Evolutionary conservation across 1,284 basidiomycete genomes (phyloP).

Genomic region (Tranzscheliella williamsii): DNA sequence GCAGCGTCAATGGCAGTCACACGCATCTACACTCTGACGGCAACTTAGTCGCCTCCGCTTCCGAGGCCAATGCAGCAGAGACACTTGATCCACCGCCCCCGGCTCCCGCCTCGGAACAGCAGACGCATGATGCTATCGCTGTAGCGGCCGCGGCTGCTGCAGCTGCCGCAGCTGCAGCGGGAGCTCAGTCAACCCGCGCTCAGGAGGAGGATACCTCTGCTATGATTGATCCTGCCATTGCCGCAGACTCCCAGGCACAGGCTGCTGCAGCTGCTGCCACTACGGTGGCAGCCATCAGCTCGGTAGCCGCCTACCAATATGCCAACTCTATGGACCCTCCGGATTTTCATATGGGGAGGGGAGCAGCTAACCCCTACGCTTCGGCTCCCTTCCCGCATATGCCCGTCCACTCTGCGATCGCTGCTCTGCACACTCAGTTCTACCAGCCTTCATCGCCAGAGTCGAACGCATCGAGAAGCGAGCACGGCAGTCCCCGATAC

Average conservation of each 20-base stretch:
- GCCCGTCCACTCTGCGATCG: slow-evolving; percentile 43
- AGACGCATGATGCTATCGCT: slow-evolving; percentile 28
- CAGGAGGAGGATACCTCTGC: slow-evolving; percentile 24
- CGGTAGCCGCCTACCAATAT: slow-evolving; percentile 36
- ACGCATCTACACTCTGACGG: slow-evolving; percentile 9
- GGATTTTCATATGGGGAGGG: slow-evolving; percentile 48
- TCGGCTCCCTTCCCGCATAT: slow-evolving; percentile 39
- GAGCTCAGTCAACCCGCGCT: background rate
- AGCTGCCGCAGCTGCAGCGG: slow-evolving; percentile 20
- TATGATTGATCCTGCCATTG: slow-evolving; percentile 41
- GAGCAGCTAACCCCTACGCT: slow-evolving; percentile 45
- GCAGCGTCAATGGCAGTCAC: slow-evolving; percentile 7
- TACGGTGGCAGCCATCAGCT: slow-evolving; percentile 39
- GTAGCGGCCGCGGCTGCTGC: slow-evolving; percentile 26
- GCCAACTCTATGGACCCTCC: slow-evolving; percentile 38
- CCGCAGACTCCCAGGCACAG: slow-evolving; percentile 37
- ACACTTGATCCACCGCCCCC: slow-evolving; percentile 28
- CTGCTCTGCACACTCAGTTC: slow-evolving; percentile 36
- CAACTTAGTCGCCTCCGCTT: background rate
- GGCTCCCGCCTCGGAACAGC: slow-evolving; percentile 25
- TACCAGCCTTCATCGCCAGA: slow-evolving; percentile 47
- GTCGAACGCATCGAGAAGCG: slow-evolving; percentile 45
- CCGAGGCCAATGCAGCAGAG: slow-evolving; percentile 2
- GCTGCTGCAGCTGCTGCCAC: slow-evolving; percentile 33
- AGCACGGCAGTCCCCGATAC: slow-evolving; percentile 48